phyloP scores from a whole-genome alignment of 1,284 basidiomycete genomes.

The Trichosporon sp. region DNA sequence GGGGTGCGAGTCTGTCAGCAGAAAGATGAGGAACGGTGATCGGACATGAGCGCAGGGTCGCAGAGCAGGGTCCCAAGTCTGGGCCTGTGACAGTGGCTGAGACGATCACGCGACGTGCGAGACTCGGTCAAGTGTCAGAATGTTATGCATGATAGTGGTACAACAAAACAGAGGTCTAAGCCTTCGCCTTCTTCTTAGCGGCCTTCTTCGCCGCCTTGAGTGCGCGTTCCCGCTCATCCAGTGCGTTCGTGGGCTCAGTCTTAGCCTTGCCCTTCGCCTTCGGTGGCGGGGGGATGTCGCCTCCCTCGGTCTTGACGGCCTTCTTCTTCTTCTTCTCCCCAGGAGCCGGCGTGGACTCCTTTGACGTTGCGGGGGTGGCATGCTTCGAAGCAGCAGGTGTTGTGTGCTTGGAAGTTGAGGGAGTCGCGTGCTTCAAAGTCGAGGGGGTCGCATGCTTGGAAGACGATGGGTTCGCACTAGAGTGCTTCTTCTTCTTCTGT shows the following conservation, averaged over 20 bases:
- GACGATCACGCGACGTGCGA: background rate
- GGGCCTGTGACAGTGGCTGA: background rate
- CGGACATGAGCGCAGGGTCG: background rate
- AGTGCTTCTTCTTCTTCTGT: background rate
- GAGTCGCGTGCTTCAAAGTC: background rate
- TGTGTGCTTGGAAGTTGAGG: background rate
- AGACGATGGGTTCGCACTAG: too few species aligned
- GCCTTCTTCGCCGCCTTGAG: conserved; percentile 37
- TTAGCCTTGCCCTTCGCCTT: conserved; percentile 11
- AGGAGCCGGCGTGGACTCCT: background rate
- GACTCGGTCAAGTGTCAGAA: background rate
- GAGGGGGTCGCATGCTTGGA: background rate
- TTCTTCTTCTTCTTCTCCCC: background rate
- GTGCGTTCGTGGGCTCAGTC: background rate
- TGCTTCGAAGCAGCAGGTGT: background rate
- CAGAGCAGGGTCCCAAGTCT: background rate
- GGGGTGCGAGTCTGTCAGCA: background rate
- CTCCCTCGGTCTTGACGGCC: background rate
- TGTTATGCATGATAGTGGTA: background rate
- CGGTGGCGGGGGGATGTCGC: conserved; percentile 14
- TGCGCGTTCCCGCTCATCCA: conserved; percentile 36
- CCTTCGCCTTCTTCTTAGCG: conserved; percentile 35
- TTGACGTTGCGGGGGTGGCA: background rate
- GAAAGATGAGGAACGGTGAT: background rate
- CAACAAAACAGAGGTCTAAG: conserved; percentile 18